Percentiles rank a stretch among this genome's conserved stretches.
Conservation (phyloP, 345 rosid species). For the Melastoma malabathricum region DNA sequence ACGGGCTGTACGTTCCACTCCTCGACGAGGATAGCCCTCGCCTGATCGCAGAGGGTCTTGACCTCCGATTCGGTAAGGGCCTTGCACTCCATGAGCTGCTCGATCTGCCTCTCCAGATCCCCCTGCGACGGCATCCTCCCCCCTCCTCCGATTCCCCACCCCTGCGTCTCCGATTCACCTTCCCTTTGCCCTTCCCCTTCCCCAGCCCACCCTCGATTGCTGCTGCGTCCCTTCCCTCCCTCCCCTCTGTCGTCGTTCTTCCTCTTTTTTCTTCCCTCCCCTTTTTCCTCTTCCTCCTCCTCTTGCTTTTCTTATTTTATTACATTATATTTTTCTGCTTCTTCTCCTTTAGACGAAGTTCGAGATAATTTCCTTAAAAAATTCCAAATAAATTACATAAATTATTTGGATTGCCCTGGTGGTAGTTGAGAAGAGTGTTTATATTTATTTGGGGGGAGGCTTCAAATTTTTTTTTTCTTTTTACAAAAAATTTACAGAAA, state of each 20-base stretch:
- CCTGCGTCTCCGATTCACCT: too few species aligned
- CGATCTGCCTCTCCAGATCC: slow-evolving; percentile 98
- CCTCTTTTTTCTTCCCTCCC: too few species aligned
- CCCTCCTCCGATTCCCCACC: slow-evolving; percentile 6
- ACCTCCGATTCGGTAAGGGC: slow-evolving; percentile 83
- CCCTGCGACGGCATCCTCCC: slow-evolving; percentile 71
- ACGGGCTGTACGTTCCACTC: slow-evolving; percentile 99
- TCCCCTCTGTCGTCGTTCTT: too few species aligned
- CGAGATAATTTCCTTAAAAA: background rate
- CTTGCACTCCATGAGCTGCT: slow-evolving; percentile 95
- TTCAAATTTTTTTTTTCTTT: too few species aligned
- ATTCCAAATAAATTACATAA: too few species aligned
- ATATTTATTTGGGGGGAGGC: too few species aligned
- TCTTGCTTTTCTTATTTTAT: background rate
- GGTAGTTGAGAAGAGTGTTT: too few species aligned
- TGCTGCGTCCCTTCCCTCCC: background rate
- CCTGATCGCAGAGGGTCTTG: slow-evolving; percentile 86
- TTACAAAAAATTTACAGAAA: too few species aligned
- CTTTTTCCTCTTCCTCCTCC: background rate
- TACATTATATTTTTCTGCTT: too few species aligned
- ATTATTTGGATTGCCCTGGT: too few species aligned
- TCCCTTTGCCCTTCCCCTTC: background rate
- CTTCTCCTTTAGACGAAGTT: background rate
- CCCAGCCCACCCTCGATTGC: background rate
- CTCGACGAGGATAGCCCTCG: slow-evolving; percentile 87